Conservation (phyloP, 169 alveolate species). For the Toxoplasma gondii region DNA sequence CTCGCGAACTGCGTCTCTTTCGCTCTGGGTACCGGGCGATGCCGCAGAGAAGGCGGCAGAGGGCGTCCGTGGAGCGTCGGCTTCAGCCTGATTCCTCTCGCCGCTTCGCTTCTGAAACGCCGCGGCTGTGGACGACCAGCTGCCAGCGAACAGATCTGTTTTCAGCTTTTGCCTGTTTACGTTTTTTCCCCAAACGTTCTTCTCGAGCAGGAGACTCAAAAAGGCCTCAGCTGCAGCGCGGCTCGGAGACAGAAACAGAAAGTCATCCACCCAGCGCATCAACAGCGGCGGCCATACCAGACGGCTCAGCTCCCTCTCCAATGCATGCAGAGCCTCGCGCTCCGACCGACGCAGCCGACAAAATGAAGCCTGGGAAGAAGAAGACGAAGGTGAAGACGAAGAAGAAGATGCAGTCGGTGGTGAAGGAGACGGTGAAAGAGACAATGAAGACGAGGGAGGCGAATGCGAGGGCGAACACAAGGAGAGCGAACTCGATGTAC, state of each 20-base stretch:
- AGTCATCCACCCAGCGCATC: slow-evolving; percentile 62
- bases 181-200: slow-evolving; percentile 41
- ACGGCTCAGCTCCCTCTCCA: slow-evolving; percentile 11
- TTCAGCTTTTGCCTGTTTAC: slow-evolving; percentile 42
- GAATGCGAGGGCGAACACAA: too few species aligned
- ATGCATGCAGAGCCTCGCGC: slow-evolving; percentile 3
- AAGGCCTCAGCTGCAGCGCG: slow-evolving; percentile 16
- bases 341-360: neutral
- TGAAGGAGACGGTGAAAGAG: too few species aligned
- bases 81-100: neutral
- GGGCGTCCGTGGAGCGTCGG: neutral
- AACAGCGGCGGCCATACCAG: slow-evolving; percentile 47
- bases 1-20: too few species aligned
- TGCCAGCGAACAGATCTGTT: neutral
- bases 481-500: too few species aligned
- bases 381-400: neutral
- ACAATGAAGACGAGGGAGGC: too few species aligned
- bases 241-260: slow-evolving; percentile 38
- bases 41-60: neutral
- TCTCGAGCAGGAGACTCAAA: slow-evolving; percentile 35
- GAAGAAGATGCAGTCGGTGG: too few species aligned
- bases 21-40: neutral
- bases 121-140: neutral
- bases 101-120: neutral
- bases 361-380: neutral